Evolutionary conservation across 192 early-diverging fungal genomes (phyloP).

Genomic region (Rhizoclosmatium sp.): DNA sequence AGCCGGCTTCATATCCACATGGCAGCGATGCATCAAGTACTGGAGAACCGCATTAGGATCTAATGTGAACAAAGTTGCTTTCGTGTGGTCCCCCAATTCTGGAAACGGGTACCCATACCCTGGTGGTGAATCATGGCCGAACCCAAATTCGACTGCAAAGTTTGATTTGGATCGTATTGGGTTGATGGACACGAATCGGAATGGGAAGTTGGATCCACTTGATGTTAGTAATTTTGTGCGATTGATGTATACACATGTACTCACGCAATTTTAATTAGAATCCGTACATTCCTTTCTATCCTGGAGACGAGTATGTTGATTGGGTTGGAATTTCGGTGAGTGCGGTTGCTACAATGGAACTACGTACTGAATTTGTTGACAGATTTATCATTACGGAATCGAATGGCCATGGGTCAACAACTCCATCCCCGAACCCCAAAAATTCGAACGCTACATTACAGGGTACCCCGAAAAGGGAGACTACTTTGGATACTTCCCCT

Average conservation of each 20-base stretch:
- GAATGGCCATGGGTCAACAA: constrained; percentile 9
- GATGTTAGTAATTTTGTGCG: constrained; percentile 8
- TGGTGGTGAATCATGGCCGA: not conserved
- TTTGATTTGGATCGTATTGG: constrained; percentile 9
- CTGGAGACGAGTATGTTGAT: constrained; percentile 41
- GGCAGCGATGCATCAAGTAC: constrained; percentile 6
- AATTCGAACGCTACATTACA: constrained; percentile 23
- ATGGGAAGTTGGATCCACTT: constrained; percentile 12
- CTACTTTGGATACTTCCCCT: constrained; percentile 12
- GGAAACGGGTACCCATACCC: constrained; percentile 36
- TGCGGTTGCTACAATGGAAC: not conserved
- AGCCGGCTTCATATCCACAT: not conserved
- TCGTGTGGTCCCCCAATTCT: constrained; percentile 31
- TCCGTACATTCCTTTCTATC: constrained; percentile 31
- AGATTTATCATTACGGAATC: not conserved
- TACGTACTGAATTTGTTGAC: too few species aligned
- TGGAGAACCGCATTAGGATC: constrained; percentile 10
- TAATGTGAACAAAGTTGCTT: constrained; percentile 9
- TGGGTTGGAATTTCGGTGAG: constrained; percentile 31
- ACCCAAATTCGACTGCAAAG: constrained; percentile 11
- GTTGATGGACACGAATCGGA: constrained; percentile 12
- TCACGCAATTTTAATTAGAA: not conserved
- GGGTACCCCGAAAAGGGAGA: not conserved
- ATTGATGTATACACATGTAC: not conserved
- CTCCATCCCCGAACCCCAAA: not conserved